Percentiles rank a stretch among this genome's conserved stretches.
Evolutionary conservation across 2,329 filamentous ascomycete species (phyloP).

Genomic region (Calycina herbarum): DNA sequence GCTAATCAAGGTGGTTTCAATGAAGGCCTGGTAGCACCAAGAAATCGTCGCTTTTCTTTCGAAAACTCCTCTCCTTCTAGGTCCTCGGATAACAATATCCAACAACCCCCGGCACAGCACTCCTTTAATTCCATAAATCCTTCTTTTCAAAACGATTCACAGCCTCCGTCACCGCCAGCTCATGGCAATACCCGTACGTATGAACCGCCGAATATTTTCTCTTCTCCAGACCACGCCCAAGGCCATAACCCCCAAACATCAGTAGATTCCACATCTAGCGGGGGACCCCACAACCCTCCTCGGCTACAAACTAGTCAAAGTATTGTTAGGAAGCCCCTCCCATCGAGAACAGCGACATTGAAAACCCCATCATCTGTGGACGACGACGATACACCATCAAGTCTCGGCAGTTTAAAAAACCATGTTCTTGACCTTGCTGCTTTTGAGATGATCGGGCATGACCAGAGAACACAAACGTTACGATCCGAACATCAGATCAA

Average conservation of each 20-base stretch:
- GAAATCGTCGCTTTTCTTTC: conserved; percentile 32
- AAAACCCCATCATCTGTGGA: conserved; percentile 39
- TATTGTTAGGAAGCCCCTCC: conserved; percentile 54
- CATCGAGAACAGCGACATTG: conserved; percentile 42
- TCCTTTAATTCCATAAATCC: conserved; percentile 18
- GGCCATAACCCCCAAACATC: conserved; percentile 26
- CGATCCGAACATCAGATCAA: conserved; percentile 30
- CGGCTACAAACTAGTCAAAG: conserved; percentile 44
- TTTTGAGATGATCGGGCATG: conserved; percentile 42
- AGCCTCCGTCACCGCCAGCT: conserved; percentile 11
- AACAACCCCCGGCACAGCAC: conserved; percentile 20
- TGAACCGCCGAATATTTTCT: conserved; percentile 22
- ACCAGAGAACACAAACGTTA: conserved; percentile 18
- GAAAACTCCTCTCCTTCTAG: conserved; percentile 29
- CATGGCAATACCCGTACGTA: conserved; percentile 22
- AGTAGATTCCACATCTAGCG: conserved; percentile 28
- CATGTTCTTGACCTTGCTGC: conserved; percentile 50
- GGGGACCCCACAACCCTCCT: conserved; percentile 17
- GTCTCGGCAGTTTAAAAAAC: conserved; percentile 42
- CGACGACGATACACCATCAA: conserved; percentile 41
- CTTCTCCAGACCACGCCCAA: conserved; percentile 16
- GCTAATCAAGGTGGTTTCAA: conserved; percentile 37
- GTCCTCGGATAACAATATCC: conserved; percentile 21
- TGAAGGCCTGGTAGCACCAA: conserved; percentile 40
- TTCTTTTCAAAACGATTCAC: conserved; percentile 12